phyloP scores from a whole-genome alignment of 1,139 yeast genomes.

The Diutina ranongensis region DNA sequence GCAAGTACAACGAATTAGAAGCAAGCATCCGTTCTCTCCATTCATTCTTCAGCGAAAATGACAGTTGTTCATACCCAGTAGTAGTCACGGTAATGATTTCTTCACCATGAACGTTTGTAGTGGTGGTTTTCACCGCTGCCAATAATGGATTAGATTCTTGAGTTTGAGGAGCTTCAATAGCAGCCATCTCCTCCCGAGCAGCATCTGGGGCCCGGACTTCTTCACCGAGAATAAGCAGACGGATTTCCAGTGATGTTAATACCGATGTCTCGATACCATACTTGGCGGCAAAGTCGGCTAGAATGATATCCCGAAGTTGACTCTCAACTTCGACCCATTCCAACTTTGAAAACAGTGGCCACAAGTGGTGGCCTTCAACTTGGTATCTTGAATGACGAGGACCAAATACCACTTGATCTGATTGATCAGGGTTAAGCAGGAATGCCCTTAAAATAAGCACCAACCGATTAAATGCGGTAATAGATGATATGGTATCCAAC shows the following conservation, averaged over 20 bases:
- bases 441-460: constrained; percentile 71
- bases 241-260: constrained; percentile 83
- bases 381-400: not conserved
- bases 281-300: constrained; percentile 76
- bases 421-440: constrained; percentile 64
- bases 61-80: constrained; percentile 74
- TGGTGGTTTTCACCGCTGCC: constrained; percentile 74
- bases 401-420: constrained; percentile 16
- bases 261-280: constrained; percentile 80
- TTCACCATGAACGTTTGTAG: constrained; percentile 91
- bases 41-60: constrained; percentile 75
- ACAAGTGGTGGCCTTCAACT: constrained; percentile 49
- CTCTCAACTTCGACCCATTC: constrained; percentile 91
- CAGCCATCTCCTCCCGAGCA: constrained; percentile 66
- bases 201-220: constrained; percentile 85
- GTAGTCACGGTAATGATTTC: constrained; percentile 92
- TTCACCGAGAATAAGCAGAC: constrained; percentile 92
- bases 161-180: constrained; percentile 43
- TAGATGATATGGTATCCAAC: constrained; percentile 72
- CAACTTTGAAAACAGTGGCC: constrained; percentile 85
- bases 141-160: constrained; percentile 29
- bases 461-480: constrained; percentile 87
- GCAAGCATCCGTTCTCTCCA: constrained; percentile 89
- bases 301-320: constrained; percentile 76
- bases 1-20: constrained; percentile 57